Evolutionary conservation across 352 stramenopile genomes (phyloP), one percentile per base, ranked within the genome.

Genomic region (Pythium phragmitis): DNA sequence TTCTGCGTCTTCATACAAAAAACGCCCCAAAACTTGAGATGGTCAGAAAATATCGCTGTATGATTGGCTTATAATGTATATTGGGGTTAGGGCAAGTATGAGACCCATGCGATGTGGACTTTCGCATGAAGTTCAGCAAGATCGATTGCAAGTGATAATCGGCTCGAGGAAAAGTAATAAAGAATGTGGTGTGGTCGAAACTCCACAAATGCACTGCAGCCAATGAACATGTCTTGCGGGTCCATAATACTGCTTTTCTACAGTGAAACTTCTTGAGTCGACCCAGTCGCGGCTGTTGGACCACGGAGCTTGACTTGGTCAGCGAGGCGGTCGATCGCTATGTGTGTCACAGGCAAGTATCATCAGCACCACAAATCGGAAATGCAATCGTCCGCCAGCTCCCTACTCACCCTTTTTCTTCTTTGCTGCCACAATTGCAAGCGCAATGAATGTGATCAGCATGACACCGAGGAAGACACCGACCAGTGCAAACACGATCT

Each of bases 381-480:
- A 16, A 46, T n/a, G 39, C 39, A 46, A 46, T 46, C 26, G 16
- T 21, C 8, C 28, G 9, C 11, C 13, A n/a, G 39, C 11, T 19
- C 14, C 4, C 39, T 4, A 55, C 78, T 52, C 73, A 92, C 82
- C 79, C 75, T 69, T 70, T 67, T 87, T 89, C 67, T 86, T 88
- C 64, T 90, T 92, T 33, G 77, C 72, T 9, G 86, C 84, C 2
- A 82, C 73, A 43, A 95, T 64, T 7, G 70, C 80, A 14, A 95
- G 76, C 9, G 72, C 80, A 34, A 89, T 71, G 62, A 93, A 95
- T 12, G 92, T 80, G 23, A 90, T 71, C 9, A 83, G 52, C 79
- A 91, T 92, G 17, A 90, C 65, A 7, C 57, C 80, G 53, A 95
- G 49, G 65, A 93, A 95, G 2, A 55, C 68, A 42, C 84, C 86